Evolutionary conservation across 2,329 filamentous ascomycete species (phyloP).

Genomic region (Nectriaceae sp.): DNA sequence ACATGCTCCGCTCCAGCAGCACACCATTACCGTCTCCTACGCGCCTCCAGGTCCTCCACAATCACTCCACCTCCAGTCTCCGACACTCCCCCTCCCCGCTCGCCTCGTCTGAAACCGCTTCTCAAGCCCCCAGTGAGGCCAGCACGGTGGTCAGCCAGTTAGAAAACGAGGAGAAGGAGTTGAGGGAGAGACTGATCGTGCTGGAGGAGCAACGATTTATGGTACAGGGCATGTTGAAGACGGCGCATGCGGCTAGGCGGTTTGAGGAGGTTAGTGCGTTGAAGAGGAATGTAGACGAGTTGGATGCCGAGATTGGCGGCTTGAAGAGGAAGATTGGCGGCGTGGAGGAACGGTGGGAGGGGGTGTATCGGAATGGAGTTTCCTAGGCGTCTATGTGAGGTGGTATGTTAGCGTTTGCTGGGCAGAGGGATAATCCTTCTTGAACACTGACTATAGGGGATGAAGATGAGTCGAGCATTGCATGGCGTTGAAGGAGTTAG

Average conservation of each 20-base stretch:
- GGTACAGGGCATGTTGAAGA: constrained; percentile 81
- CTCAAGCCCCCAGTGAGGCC: constrained; percentile 47
- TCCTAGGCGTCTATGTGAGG: neutral
- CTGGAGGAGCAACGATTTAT: constrained; percentile 91
- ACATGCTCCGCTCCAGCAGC: constrained; percentile 56
- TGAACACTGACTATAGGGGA: neutral
- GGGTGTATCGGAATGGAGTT: constrained; percentile 44
- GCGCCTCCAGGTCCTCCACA: constrained; percentile 36
- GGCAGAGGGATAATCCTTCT: neutral
- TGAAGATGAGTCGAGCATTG: constrained; percentile 30
- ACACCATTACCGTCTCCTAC: constrained; percentile 34
- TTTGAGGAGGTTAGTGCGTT: constrained; percentile 87
- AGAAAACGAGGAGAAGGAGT: constrained; percentile 80
- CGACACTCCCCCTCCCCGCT: constrained; percentile 53
- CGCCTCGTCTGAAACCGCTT: constrained; percentile 48
- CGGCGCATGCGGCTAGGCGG: constrained; percentile 72
- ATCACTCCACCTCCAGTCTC: constrained; percentile 38
- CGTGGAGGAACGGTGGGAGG: constrained; percentile 63
- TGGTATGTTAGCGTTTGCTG: neutral
- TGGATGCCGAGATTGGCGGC: constrained; percentile 74
- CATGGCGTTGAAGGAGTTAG: constrained; percentile 41
- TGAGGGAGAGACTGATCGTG: constrained; percentile 78
- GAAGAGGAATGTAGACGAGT: constrained; percentile 77
- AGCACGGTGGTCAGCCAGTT: constrained; percentile 60
- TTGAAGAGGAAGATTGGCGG: constrained; percentile 65